phyloP scores from a whole-genome alignment of 305 asterid genomes.

The Fraxinus angustifolia region DNA sequence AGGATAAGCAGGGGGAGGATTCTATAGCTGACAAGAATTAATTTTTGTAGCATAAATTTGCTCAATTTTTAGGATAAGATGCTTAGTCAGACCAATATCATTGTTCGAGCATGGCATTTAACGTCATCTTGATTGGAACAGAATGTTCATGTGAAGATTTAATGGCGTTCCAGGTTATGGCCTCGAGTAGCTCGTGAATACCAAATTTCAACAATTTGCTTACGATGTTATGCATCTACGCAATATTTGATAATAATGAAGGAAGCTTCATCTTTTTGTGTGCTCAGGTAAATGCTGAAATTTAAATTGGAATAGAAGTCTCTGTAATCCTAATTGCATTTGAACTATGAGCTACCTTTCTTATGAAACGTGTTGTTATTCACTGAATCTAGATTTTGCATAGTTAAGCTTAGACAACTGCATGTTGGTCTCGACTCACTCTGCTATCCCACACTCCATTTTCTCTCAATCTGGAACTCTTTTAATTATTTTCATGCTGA shows the following conservation, averaged over 20 bases:
- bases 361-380: neutral
- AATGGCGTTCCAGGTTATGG: neutral
- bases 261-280: neutral
- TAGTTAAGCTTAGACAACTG: neutral
- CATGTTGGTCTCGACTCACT: neutral
- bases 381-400: neutral
- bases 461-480: neutral
- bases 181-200: neutral
- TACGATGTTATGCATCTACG: neutral
- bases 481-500: neutral
- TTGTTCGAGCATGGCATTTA: neutral
- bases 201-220: neutral
- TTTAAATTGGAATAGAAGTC: neutral
- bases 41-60: conserved; percentile 15
- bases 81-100: neutral
- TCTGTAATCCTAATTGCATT: neutral
- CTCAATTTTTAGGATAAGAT: neutral
- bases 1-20: conserved; percentile 20
- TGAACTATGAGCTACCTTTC: neutral
- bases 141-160: neutral
- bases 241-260: neutral
- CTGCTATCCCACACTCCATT: neutral
- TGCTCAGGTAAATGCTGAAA: neutral
- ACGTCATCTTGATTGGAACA: neutral
- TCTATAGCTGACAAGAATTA: neutral